These are phyloP conservation scores for Barnettozyma hawaiiensis DNA, from an alignment of 1,139 yeast species.

Conservation along the genomic window DNA sequence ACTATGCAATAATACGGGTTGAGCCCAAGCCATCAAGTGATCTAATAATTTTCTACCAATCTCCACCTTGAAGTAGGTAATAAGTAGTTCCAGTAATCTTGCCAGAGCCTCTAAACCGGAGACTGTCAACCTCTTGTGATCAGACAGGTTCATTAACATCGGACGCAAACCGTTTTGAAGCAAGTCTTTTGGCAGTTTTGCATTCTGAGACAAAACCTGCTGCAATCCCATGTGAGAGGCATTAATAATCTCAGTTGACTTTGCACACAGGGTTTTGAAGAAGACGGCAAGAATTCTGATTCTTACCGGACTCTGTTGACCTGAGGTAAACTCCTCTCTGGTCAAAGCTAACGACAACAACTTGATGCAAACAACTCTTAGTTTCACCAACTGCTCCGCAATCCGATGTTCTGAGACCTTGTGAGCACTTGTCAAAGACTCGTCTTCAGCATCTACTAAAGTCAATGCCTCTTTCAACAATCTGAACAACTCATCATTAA, in stretches of 20 bases:
- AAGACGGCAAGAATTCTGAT: constrained; percentile 87
- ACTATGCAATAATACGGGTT: constrained; percentile 66
- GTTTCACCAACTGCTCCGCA: constrained; percentile 76
- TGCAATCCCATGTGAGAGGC: constrained; percentile 91
- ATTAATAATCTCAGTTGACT: constrained; percentile 80
- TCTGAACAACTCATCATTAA: constrained; percentile 83
- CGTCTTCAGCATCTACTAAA: constrained; percentile 96
- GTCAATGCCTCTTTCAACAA: constrained; percentile 87
- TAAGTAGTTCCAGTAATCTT: constrained; percentile 73
- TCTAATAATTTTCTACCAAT: constrained; percentile 91
- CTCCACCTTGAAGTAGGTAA: constrained; percentile 92
- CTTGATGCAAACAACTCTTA: constrained; percentile 85
- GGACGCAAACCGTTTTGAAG: constrained; percentile 93
- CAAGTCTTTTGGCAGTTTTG: constrained; percentile 86
- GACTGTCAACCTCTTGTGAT: constrained; percentile 83
- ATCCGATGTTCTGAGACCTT: constrained; percentile 83
- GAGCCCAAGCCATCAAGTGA: constrained; percentile 96
- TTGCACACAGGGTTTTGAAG: constrained; percentile 86
- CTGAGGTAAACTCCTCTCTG: constrained; percentile 65
- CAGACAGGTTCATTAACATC: constrained; percentile 90
- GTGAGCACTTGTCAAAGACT: constrained; percentile 82
- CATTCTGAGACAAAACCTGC: constrained; percentile 77
- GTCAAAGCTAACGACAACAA: constrained; percentile 79
- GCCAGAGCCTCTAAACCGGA: constrained; percentile 91
- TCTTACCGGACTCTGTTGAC: constrained; percentile 74